phyloP scores from a whole-genome alignment of 768 basidiomycete species.

The Hebeloma cylindrosporum region DNA sequence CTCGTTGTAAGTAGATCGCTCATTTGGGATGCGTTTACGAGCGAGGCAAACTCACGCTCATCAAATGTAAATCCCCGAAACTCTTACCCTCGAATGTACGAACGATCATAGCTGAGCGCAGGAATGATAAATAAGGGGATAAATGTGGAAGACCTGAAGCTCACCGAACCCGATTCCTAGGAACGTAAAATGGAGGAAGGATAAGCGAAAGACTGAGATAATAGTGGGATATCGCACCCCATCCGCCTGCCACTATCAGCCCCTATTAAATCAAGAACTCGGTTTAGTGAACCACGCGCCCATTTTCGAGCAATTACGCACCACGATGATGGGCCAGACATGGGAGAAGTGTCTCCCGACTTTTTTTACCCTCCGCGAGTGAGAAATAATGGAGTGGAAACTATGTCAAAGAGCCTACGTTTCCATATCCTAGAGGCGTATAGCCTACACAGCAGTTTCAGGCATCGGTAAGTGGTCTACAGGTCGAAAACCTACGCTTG shows the following conservation, averaged over 20 bases:
- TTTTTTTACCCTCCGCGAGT: slow-evolving; percentile 7
- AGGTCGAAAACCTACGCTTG: slow-evolving; percentile 32
- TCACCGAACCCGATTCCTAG: slow-evolving; percentile 13
- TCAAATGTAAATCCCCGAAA: slow-evolving; percentile 28
- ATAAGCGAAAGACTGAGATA: neutral
- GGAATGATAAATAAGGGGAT: neutral
- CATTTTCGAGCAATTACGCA: slow-evolving; percentile 4
- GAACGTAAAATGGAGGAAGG: neutral
- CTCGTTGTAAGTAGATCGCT: neutral
- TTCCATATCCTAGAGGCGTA: slow-evolving; percentile 45
- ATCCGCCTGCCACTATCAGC: too few relatives aligned
- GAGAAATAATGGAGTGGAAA: slow-evolving; percentile 5
- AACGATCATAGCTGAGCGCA: slow-evolving; percentile 28
- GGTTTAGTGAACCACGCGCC: slow-evolving; percentile 20
- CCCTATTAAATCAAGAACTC: too few relatives aligned
- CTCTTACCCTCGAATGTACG: slow-evolving; percentile 30
- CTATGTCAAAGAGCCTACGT: slow-evolving; percentile 32
- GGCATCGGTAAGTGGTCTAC: neutral
- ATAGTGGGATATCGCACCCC: slow-evolving; percentile 26
- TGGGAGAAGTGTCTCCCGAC: slow-evolving; percentile 14
- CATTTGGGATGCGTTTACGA: neutral
- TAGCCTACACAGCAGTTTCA: slow-evolving; percentile 25
- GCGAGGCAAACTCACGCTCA: slow-evolving; percentile 29
- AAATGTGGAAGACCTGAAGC: neutral
- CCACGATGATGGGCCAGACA: slow-evolving; percentile 15